phyloP scores from a whole-genome alignment of 108 stramenopile species.

The Seminavis robusta region DNA sequence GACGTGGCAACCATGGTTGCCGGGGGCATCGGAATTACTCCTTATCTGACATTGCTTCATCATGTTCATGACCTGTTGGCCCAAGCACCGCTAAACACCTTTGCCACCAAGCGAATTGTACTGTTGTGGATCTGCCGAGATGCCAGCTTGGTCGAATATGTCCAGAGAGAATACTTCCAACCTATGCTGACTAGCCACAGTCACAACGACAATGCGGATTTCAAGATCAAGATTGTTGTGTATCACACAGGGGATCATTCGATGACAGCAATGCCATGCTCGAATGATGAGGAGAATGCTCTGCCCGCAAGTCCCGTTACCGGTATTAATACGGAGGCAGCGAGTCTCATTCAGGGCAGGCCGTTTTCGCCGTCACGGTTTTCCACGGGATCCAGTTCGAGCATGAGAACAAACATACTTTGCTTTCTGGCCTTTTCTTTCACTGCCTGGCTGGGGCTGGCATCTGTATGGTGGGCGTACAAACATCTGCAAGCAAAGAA shows the following conservation, averaged over 20 bases:
- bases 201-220: background rate
- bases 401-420: background rate
- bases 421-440: conserved; percentile 3
- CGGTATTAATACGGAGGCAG: background rate
- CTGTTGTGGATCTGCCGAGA: conserved; percentile 71
- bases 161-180: conserved; percentile 41
- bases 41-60: conserved; percentile 32
- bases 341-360: background rate
- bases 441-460: conserved; percentile 14
- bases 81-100: background rate
- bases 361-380: background rate
- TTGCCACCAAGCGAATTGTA: conserved; percentile 11
- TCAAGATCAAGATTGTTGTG: conserved; percentile 10
- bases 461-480: conserved; percentile 22
- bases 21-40: conserved; percentile 67
- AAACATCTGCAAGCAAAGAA: conserved; percentile 30
- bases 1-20: conserved; percentile 43
- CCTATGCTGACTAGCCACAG: conserved; percentile 3
- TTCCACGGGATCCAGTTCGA: background rate
- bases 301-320: background rate
- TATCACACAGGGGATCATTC: conserved; percentile 8
- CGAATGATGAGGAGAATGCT: background rate
- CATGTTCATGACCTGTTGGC: background rate
- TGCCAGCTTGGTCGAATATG: conserved; percentile 28
- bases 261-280: background rate